Evolutionary conservation across 495 filamentous ascomycete species (phyloP).

Genomic region (Podospora australis): DNA sequence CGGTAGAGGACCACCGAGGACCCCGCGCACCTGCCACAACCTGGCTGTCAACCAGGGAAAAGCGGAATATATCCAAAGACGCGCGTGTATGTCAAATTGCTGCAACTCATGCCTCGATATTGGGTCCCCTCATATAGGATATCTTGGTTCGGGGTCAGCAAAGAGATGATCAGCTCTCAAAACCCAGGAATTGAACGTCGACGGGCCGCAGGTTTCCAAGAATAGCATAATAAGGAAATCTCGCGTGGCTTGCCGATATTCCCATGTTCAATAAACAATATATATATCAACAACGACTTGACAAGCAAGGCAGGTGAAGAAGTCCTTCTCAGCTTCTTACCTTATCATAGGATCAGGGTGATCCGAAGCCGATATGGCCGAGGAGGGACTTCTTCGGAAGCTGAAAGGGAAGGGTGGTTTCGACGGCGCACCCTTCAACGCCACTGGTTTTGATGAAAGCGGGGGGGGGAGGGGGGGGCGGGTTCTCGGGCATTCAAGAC

Average conservation of each 20-base stretch:
- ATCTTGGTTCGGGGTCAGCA: slow-evolving; percentile 1
- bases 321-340: slow-evolving; percentile 1
- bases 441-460: too few species aligned
- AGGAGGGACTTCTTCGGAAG: too few species aligned
- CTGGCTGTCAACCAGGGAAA: neutral
- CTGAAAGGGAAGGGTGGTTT: too few species aligned
- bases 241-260: slow-evolving; percentile 1
- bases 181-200: neutral
- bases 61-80: too few species aligned
- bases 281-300: too few species aligned
- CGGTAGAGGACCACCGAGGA: too few species aligned
- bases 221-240: slow-evolving; percentile 9
- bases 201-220: slow-evolving; percentile 6
- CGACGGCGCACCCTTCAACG: too few species aligned
- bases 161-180: slow-evolving; percentile 1
- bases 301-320: slow-evolving; percentile 2
- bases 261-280: neutral
- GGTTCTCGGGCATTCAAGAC: too few species aligned
- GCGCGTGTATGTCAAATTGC: too few species aligned
- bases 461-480: too few species aligned
- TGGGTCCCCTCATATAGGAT: slow-evolving; percentile 1
- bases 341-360: too few species aligned
- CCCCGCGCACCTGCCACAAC: neutral
- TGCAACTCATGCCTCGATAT: neutral
- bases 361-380: too few species aligned